Evolutionary conservation across 352 stramenopile species (phyloP).

Genomic region (Pythium sukuiense): DNA sequence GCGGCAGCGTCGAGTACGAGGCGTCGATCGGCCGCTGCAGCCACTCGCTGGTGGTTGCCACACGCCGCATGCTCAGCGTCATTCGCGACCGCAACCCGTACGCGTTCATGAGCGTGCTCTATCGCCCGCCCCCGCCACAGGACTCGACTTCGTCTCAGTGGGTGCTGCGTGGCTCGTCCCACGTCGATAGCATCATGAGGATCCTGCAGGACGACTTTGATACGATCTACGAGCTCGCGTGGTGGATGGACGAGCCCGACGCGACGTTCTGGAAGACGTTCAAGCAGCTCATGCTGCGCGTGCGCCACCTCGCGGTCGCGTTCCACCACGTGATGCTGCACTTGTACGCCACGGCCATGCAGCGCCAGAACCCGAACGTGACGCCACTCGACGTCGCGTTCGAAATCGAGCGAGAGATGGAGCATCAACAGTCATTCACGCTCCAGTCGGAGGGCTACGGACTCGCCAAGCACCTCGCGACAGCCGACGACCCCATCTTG

Average conservation of each 20-base stretch:
- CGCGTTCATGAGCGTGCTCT: constrained; percentile 23
- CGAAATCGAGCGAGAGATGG: constrained; percentile 9
- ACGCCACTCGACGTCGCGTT: not conserved
- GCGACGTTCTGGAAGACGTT: constrained; percentile 25
- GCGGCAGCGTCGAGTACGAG: constrained; percentile 21
- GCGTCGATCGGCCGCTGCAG: constrained; percentile 9
- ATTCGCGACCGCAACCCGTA: constrained; percentile 27
- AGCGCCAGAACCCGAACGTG: constrained; percentile 13
- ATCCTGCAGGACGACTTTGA: constrained; percentile 17
- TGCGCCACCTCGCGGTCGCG: constrained; percentile 13
- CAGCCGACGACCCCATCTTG: constrained; percentile 16
- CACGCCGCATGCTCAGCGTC: constrained; percentile 9
- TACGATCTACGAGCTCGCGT: constrained; percentile 5
- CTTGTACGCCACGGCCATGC: constrained; percentile 29
- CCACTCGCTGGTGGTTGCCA: constrained; percentile 10
- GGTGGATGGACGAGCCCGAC: constrained; percentile 24
- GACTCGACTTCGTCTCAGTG: not conserved
- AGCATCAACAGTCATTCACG: not conserved
- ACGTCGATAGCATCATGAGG: constrained; percentile 8
- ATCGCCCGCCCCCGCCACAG: constrained; percentile 19
- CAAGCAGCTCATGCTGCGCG: constrained; percentile 12
- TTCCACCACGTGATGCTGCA: constrained; percentile 31
- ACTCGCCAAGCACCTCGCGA: constrained; percentile 15
- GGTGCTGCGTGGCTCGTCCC: not conserved
- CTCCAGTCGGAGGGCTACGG: constrained; percentile 17